Percentiles rank a stretch among this genome's conserved stretches.
Conservation (phyloP, 306 rosid genomes). For the Ochetophila trinervis region DNA sequence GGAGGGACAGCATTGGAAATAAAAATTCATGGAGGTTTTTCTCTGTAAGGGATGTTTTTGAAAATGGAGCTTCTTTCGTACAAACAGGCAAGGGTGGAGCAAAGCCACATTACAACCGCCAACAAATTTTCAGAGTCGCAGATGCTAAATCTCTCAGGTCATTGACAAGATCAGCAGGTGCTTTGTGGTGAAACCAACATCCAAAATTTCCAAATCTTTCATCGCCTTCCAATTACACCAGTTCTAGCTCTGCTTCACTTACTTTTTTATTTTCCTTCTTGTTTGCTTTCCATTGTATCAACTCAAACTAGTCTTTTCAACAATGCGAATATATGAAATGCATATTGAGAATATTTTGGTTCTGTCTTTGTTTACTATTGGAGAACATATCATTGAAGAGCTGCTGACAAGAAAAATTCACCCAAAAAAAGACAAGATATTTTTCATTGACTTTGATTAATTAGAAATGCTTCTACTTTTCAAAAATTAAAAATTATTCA, state of each 20-base stretch:
- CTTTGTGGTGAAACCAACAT: constrained; percentile 18
- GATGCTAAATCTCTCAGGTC: constrained; percentile 28
- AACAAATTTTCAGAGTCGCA: constrained; percentile 28
- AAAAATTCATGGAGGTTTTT: constrained; percentile 24
- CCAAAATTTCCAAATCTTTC: neutral
- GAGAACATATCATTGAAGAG: no score
- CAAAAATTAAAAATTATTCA: no score
- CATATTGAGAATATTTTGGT: no score
- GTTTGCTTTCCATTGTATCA: no score
- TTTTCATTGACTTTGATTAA: no score
- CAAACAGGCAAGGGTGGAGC: constrained; percentile 19
- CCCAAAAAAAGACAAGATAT: no score
- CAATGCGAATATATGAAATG: no score
- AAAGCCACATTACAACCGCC: constrained; percentile 20
- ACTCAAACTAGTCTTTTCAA: no score
- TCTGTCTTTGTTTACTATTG: no score
- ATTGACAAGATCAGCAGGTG: constrained; percentile 36
- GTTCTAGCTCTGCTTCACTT: neutral
- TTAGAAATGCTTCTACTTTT: no score
- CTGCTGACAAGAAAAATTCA: no score
- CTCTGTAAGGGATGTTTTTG: constrained; percentile 32
- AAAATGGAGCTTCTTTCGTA: constrained; percentile 35
- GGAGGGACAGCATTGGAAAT: constrained; percentile 15
- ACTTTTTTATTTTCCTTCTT: no score
- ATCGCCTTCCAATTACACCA: neutral